Base-by-base conservation (phyloP, 257 asterid species). In the Lycium ferocissimum region DNA sequence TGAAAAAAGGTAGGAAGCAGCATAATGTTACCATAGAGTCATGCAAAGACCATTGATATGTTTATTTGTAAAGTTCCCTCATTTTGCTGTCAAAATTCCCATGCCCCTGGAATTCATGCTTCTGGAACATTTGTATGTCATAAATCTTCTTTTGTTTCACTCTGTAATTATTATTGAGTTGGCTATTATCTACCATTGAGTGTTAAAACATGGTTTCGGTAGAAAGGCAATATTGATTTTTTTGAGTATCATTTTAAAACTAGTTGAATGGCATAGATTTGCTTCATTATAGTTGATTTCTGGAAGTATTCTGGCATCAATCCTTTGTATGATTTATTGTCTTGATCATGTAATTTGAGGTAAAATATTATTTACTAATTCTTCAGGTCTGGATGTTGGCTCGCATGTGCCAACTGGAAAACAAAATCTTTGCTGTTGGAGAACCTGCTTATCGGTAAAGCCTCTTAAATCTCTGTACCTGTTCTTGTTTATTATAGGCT, bases 331-430 rank as follows among this genome's bases (percentile, higher is more conserved):
- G 65, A 78, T 78, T 51, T 53, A 51, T 78, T 26, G 33, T 47
- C 82, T 53, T 78, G 9, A 8, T 22, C 49, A 15, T 82, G 63
- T 45, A 9, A 2, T 43, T 17, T 1, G 47, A 26, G 7, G 17
- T 1, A 1, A 45, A 58, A 20, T 54, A 26, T 47, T 45, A 20
- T 2, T 20, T 45, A 62, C 56, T 45, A 14, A 38, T 26, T 83
- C 57, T 81, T 22, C 82, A 95, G 99, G 93, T 95, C 69, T 95
- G 99, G 98, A 94, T 95, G 98, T 89, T 95, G 76, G 98, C 98
- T 83, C 98, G 99, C 38, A 93, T 95, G 99, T 93, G 95, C 90
- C 99, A 94, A 83, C 80, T 96, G 86, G 98, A 96, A 87, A 96
- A 96, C 93, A 94, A 96, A 93, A 96, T 95, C 66, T 88, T 90